phyloP scores from a whole-genome alignment of 2,329 filamentous ascomycete species.

The Penicillium freii region DNA sequence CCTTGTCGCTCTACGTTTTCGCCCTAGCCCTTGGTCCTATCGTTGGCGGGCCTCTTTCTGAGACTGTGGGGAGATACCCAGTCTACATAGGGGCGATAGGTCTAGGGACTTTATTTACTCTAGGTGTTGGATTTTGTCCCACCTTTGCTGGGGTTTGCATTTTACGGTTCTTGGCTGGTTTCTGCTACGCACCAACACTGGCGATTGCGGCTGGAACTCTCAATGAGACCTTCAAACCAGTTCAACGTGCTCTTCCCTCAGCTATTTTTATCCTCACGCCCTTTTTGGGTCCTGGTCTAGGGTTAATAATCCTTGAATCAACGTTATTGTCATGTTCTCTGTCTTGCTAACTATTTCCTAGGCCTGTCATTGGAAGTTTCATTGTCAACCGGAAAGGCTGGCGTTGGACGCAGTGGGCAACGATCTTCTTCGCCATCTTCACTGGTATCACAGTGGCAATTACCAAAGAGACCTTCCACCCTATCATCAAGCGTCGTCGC shows the following conservation, averaged over 20 bases:
- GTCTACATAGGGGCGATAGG: slow-evolving; percentile 18
- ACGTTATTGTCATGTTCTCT: too few relatives aligned
- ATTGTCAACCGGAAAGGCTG: slow-evolving; percentile 21
- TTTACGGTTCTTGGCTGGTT: slow-evolving; percentile 18
- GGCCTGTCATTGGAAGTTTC: slow-evolving; percentile 26
- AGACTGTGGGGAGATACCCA: slow-evolving; percentile 24
- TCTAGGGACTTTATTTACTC: slow-evolving; percentile 17
- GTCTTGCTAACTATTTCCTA: neutral
- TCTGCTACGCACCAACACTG: slow-evolving; percentile 17
- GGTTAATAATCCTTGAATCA: slow-evolving; percentile 4
- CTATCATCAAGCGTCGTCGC: slow-evolving; percentile 14
- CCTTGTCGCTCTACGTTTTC: slow-evolving; percentile 18
- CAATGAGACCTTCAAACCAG: slow-evolving; percentile 23
- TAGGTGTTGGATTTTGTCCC: slow-evolving; percentile 16
- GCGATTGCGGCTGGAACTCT: slow-evolving; percentile 20
- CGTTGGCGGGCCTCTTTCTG: slow-evolving; percentile 24
- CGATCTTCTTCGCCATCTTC: slow-evolving; percentile 15
- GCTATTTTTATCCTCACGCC: slow-evolving; percentile 23
- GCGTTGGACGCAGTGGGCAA: slow-evolving; percentile 23
- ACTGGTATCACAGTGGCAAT: slow-evolving; percentile 10
- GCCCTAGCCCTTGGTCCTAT: slow-evolving; percentile 22
- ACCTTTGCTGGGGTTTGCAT: slow-evolving; percentile 14
- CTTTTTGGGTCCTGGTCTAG: slow-evolving; percentile 24
- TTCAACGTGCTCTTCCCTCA: slow-evolving; percentile 16
- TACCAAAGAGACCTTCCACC: slow-evolving; percentile 21